Evolutionary conservation across 495 filamentous ascomycete species (phyloP).

Genomic region (Penicillium mononematosum): DNA sequence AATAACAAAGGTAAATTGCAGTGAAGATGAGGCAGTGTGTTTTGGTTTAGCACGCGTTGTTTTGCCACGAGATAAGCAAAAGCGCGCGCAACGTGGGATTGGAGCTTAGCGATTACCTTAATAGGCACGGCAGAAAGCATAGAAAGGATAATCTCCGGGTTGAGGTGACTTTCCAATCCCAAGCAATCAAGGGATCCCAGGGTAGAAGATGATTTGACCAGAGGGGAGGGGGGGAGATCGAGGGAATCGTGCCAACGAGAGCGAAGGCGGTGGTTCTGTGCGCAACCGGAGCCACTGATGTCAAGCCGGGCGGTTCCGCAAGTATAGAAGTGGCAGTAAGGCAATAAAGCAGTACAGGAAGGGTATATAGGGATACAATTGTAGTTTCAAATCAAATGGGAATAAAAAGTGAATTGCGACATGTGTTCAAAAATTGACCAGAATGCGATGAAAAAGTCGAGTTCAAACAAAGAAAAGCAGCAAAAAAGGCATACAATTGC

Average conservation of each 20-base stretch:
- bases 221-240: constrained; percentile 22
- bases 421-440: constrained; percentile 13
- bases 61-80: constrained; percentile 25
- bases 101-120: constrained; percentile 23
- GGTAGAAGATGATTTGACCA: constrained; percentile 33
- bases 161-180: constrained; percentile 17
- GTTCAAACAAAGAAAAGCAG: neutral
- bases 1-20: constrained; percentile 18
- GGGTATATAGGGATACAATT: neutral
- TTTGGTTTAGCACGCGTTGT: constrained; percentile 21
- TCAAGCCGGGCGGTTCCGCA: constrained; percentile 34
- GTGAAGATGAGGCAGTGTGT: constrained; percentile 1
- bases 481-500: constrained; percentile 1
- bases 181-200: constrained; percentile 25
- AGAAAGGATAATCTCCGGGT: constrained; percentile 21
- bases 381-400: neutral
- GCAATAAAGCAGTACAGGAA: neutral
- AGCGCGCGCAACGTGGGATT: constrained; percentile 34
- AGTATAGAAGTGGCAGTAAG: constrained; percentile 4
- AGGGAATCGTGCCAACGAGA: constrained; percentile 32
- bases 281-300: constrained; percentile 37
- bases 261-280: constrained; percentile 23
- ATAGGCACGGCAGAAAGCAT: constrained; percentile 4
- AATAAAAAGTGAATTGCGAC: constrained; percentile 1
- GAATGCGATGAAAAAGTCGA: neutral